A percentile compares a stretch with the other conserved stretches of the same genome.
These are phyloP conservation scores for Citrus cavaleriei DNA, from an alignment of 345 rosid species.

Conservation along the genomic window DNA sequence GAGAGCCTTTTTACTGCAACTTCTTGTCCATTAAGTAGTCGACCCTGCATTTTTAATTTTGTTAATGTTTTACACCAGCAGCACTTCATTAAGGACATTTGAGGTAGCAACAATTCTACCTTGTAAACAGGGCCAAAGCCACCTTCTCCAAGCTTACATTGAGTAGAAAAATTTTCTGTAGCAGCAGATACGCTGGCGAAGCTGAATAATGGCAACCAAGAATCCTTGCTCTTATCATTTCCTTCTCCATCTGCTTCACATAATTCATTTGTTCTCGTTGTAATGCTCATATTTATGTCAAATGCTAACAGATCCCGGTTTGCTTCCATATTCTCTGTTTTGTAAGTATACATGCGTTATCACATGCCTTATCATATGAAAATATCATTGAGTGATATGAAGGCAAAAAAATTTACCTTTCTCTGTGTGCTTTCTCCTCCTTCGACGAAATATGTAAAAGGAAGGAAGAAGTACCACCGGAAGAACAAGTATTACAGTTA, in stretches of 20 bases:
- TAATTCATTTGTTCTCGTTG: not conserved
- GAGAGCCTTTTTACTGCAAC: slow-evolving; percentile 41
- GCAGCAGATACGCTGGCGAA: slow-evolving; percentile 20
- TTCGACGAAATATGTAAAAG: not conserved
- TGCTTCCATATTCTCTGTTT: not conserved
- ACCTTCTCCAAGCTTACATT: slow-evolving; percentile 35
- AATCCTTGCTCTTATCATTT: not conserved
- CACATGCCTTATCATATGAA: not conserved
- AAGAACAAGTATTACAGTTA: not conserved
- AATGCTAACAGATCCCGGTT: slow-evolving; percentile 13
- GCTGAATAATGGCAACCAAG: slow-evolving; percentile 20
- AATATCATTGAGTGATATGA: not conserved
- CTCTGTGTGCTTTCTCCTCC: slow-evolving; percentile 5
- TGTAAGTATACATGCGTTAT: not conserved
- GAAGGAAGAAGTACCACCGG: not conserved
- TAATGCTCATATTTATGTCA: slow-evolving; percentile 9
- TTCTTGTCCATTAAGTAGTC: slow-evolving; percentile 23
- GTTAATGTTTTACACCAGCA: not conserved
- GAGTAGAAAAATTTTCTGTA: slow-evolving; percentile 20
- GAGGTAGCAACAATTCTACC: not conserved
- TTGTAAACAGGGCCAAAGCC: slow-evolving; percentile 35
- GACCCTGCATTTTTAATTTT: slow-evolving; percentile 7
- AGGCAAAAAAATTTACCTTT: not conserved
- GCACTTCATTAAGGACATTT: not conserved
- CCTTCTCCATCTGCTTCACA: not conserved